Evolutionary conservation across 139 green algal genomes (phyloP), one percentile per base, ranked within the genome.

Genomic region (Coccomyxa sp.): DNA sequence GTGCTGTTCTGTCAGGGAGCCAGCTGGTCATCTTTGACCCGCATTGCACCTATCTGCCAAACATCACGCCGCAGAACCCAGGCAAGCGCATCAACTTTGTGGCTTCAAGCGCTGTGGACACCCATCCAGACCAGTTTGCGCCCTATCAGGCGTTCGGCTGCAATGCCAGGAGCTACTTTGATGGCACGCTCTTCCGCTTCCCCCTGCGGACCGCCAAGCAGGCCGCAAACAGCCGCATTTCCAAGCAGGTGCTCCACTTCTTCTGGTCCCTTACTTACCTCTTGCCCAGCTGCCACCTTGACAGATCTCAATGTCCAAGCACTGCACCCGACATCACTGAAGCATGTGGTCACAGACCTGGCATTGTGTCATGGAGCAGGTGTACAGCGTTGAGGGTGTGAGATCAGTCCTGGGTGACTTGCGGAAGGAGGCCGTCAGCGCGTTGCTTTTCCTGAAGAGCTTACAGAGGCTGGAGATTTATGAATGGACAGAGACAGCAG

Each of bases 1-100:
- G 38, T 51, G 38, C 38, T 51, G 7, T 11, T 51, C 7, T 51
- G 38, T 51, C 38, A 71, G 63, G 63, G 63, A 25, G 21, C 63
- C 81, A 95, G 74, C 68, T 95, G 21, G 90, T 93, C 23, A 91
- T 94, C 13, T 96, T 97, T 85, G 93, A 97, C 83, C 93, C 93
- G 0, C 90, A 95, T 83, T 93, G 88, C 79, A 85, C 58, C 16
- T 82, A 38, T 11, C 63, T 90, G 21, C 79, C 85, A 13, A 80
- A 67, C 18, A 75, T 87, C 13, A 75, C 67, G 28, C 68, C 88
- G 16, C 79, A 85, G 28, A 92, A 92, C 79, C 89, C 91, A 17
- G 91, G 90, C 74, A 97, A 96, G 85, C 85, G 89, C 68, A 92
- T 96, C 77, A 86, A 97, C 82, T 95, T 93, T 81, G 87, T 94